Base-by-base conservation (phyloP, 768 basidiomycete genomes). In the Lactifluus subvellereus region DNA sequence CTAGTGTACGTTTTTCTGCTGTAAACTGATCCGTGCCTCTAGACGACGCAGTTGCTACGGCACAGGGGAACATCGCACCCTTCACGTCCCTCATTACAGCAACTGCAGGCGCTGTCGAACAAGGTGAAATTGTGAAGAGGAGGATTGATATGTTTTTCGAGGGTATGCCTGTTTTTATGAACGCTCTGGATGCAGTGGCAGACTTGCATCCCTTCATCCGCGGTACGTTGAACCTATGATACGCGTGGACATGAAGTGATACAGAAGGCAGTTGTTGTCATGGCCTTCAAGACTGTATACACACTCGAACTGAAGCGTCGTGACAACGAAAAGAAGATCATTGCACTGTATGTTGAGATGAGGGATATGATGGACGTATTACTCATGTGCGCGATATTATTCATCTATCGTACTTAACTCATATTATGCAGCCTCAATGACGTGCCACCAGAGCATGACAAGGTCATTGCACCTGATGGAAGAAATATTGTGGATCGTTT, bases 271-370 rank as follows among this genome's bases (percentile, higher is more conserved):
- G 82, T 80, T 54, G 79, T 77, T 37, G 79, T 82, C 14, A 68
- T 77, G 16, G 82, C 82, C 1, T 84, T 84, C 70, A 75, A 77
- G 40, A 72, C 79, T 0, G 79, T 81, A 2, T 74, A 82, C 30
- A 75, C 77, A 16, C 72, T 83, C 42, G 81, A 83, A 57, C 53
- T 79, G 59, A 78, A 77, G 2, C 72, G 82, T 30, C 72, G 79
- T 37, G 79, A 81, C 32, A 84, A 84, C 60, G 79, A 83, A 60
- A 77, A 75, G 58, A 81, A 81, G 61, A 75, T 82, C 9, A 63
- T 77, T 2, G 73, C 75, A 3, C 72, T 84, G 6, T 78, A 79
- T 52, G 69, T 78, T 16, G 77, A 81, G 65, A 84, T 84, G 80
- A 75, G 75, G 61, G 75, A 81, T 49, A 75, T 80, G 74, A 80